phyloP scores from a whole-genome alignment of 805 yeast species.

The Saturnispora hagleri region DNA sequence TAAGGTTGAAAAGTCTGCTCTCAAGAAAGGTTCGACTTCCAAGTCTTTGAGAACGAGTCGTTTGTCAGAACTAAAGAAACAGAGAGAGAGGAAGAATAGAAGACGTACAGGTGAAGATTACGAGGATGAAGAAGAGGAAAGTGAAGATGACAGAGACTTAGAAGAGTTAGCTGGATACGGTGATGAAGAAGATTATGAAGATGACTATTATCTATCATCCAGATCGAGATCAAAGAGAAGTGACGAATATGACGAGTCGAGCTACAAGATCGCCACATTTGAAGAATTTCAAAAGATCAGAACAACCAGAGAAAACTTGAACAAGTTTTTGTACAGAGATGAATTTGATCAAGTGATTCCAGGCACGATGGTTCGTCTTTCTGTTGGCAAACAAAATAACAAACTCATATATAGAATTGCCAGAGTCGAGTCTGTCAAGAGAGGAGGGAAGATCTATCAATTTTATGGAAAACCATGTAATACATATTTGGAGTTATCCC shows the following conservation, averaged over 20 bases:
- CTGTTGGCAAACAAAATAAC: constrained; percentile 63
- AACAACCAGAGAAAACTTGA: constrained; percentile 69
- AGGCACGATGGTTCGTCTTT: constrained; percentile 76
- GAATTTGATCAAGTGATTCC: constrained; percentile 61
- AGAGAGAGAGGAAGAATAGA: constrained; percentile 26
- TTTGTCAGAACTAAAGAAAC: constrained; percentile 29
- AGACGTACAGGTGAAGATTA: constrained; percentile 16
- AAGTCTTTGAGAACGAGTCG: constrained; percentile 27
- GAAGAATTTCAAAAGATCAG: constrained; percentile 53
- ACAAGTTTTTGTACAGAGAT: constrained; percentile 72
- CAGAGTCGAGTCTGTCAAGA: constrained; percentile 52
- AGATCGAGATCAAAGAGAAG: constrained; percentile 33
- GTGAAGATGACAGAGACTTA: constrained; percentile 26
- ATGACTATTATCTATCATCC: constrained; percentile 20
- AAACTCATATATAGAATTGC: constrained; percentile 74
- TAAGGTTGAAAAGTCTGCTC: constrained; percentile 29
- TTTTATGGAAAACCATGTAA: constrained; percentile 37
- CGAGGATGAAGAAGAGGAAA: constrained; percentile 28
- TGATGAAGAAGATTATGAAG: constrained; percentile 29
- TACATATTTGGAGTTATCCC: constrained; percentile 62
- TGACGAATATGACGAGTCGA: constrained; percentile 30
- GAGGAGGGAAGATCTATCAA: constrained; percentile 33
- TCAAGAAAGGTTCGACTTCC: constrained; percentile 20
- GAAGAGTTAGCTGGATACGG: constrained; percentile 29
- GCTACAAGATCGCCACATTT: constrained; percentile 37